Evolutionary conservation across 2,329 filamentous ascomycete species (phyloP).

Genomic region (Botrytis deweyae): DNA sequence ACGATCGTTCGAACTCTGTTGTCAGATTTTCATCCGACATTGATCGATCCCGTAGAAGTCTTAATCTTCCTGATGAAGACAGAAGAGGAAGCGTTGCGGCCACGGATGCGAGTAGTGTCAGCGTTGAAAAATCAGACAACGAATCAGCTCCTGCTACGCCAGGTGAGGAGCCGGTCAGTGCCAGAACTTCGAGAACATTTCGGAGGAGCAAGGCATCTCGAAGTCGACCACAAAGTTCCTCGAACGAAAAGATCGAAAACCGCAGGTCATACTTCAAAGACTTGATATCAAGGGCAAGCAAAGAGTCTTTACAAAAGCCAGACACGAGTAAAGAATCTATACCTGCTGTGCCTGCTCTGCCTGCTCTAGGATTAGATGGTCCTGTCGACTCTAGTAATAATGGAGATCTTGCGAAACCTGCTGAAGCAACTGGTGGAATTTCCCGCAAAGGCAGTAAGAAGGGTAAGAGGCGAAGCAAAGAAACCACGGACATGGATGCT

Average conservation of each 20-base stretch:
- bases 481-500: conserved; percentile 26
- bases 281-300: conserved; percentile 36
- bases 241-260: conserved; percentile 57
- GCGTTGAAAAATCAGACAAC: conserved; percentile 40
- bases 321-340: conserved; percentile 18
- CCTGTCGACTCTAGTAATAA: conserved; percentile 22
- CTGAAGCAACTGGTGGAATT: not conserved
- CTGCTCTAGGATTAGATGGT: conserved; percentile 5
- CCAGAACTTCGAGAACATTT: conserved; percentile 57
- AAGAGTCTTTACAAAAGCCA: conserved; percentile 32
- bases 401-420: conserved; percentile 12
- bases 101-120: conserved; percentile 46
- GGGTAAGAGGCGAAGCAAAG: conserved; percentile 32
- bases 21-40: conserved; percentile 57
- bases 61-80: conserved; percentile 48
- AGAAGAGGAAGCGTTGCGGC: conserved; percentile 52
- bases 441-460: conserved; percentile 21
- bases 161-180: conserved; percentile 53
- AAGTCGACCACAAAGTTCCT: conserved; percentile 59
- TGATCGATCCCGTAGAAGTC: conserved; percentile 49
- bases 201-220: conserved; percentile 52
- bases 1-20: conserved; percentile 46
- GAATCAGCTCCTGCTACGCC: conserved; percentile 47
- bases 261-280: conserved; percentile 56
- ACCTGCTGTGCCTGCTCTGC: conserved; percentile 9